Evolutionary conservation across 352 stramenopile genomes (phyloP).

Genomic region (Phytophthora uliginosa): DNA sequence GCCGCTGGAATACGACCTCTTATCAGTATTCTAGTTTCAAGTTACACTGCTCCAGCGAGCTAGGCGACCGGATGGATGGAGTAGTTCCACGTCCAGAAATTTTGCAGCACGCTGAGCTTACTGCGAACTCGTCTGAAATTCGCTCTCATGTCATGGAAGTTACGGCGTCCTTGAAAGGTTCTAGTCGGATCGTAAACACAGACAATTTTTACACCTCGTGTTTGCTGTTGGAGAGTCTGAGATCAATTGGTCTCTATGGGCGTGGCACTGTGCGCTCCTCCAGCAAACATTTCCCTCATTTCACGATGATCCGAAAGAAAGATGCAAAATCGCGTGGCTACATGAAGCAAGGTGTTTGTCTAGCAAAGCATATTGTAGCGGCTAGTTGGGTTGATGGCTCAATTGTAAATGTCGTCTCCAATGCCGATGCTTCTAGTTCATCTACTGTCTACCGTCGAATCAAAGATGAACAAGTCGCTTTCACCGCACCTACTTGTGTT

Average conservation of each 20-base stretch:
- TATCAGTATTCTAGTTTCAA: neutral
- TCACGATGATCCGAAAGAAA: slow-evolving; percentile 17
- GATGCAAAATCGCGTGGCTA: slow-evolving; percentile 2
- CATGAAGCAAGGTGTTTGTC: slow-evolving; percentile 24
- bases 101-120: neutral
- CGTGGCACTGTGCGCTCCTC: slow-evolving; percentile 21
- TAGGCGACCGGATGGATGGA: neutral
- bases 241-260: slow-evolving; percentile 26
- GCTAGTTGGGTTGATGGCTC: neutral
- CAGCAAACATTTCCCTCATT: slow-evolving; percentile 35
- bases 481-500: slow-evolving; percentile 32
- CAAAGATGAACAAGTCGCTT: slow-evolving; percentile 4
- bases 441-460: slow-evolving; percentile 25
- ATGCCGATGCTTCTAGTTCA: slow-evolving; percentile 22
- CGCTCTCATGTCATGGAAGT: slow-evolving; percentile 40
- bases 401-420: neutral
- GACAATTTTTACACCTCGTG: slow-evolving; percentile 44
- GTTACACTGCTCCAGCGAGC: neutral
- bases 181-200: slow-evolving; percentile 1
- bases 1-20: neutral
- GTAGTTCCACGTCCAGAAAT: neutral
- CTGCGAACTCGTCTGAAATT: slow-evolving; percentile 1
- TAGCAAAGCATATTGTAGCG: slow-evolving; percentile 21
- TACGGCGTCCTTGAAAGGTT: slow-evolving; percentile 17
- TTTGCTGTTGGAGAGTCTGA: slow-evolving; percentile 30